Evolutionary conservation across 768 basidiomycete species (phyloP).

Genomic region (Pisolithus tinctorius): DNA sequence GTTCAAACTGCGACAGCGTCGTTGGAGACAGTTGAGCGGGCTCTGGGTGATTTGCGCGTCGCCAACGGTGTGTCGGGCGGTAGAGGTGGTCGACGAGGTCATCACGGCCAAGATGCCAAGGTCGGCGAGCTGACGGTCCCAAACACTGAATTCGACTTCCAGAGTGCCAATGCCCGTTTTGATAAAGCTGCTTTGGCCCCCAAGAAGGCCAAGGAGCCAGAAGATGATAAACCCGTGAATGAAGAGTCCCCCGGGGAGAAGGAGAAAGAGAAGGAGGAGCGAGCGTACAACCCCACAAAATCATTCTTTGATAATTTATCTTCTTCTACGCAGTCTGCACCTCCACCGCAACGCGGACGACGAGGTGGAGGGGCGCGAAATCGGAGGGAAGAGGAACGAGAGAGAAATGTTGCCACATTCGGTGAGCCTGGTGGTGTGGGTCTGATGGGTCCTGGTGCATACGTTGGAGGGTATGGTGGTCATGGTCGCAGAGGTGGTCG

Average conservation of each 20-base stretch:
- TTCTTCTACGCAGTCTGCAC: conserved; percentile 37
- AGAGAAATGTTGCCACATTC: conserved; percentile 82
- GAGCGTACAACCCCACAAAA: conserved; percentile 67
- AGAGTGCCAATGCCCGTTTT: conserved; percentile 69
- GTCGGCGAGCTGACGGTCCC: conserved; percentile 50
- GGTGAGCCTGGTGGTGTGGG: conserved; percentile 80
- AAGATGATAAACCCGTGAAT: conserved; percentile 28
- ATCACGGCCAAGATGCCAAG: conserved; percentile 25
- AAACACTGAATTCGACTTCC: conserved; percentile 76
- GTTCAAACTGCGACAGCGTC: conserved; percentile 71
- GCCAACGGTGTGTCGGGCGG: conserved; percentile 28
- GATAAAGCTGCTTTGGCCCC: conserved; percentile 59
- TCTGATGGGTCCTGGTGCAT: conserved; percentile 69
- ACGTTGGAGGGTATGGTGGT: conserved; percentile 75
- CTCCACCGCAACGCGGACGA: conserved; percentile 28
- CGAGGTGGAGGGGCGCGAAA: conserved; percentile 51
- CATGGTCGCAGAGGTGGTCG: conserved; percentile 48
- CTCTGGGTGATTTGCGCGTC: conserved; percentile 44
- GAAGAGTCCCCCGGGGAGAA: conserved; percentile 20
- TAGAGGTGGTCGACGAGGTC: conserved; percentile 32
- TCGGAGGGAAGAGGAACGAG: conserved; percentile 75
- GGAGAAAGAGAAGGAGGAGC: conserved; percentile 33
- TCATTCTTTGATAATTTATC: conserved; percentile 77
- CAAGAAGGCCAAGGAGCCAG: conserved; percentile 24
- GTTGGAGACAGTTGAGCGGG: conserved; percentile 62